Conservation (phyloP, 768 basidiomycete species). For the Cyclocybe cylindracea region DNA sequence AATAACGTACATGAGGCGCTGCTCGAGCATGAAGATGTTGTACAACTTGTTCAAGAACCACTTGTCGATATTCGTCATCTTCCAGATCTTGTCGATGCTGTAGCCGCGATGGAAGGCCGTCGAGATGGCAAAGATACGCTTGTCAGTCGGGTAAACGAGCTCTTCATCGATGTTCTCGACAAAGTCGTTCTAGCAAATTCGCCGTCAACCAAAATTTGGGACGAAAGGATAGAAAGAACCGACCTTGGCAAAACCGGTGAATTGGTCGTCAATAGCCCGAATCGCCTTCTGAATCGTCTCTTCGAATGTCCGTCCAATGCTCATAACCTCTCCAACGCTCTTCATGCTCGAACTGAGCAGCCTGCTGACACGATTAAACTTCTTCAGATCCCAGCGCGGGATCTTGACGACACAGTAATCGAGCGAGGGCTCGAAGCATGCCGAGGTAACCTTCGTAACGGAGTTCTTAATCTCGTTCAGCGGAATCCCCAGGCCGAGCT, state of each 20-base stretch:
- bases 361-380: conserved; percentile 93
- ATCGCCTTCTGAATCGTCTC: conserved; percentile 99
- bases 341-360: conserved; percentile 96
- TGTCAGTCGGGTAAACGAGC: conserved; percentile 92
- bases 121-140: conserved; percentile 95
- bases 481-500: conserved; percentile 95
- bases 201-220: conserved; percentile 1
- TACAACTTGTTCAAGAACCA: conserved; percentile 95
- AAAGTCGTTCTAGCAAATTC: conserved; percentile 66
- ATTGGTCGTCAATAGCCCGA: conserved; percentile 93
- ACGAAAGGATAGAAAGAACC: conserved; percentile 4
- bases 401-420: conserved; percentile 99
- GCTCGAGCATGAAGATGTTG: conserved; percentile 82
- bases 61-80: conserved; percentile 97
- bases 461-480: conserved; percentile 98
- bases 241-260: conserved; percentile 88
- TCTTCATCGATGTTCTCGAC: conserved; percentile 94
- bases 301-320: conserved; percentile 96
- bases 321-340: conserved; percentile 99
- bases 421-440: conserved; percentile 97
- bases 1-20: conserved; percentile 64
- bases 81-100: conserved; percentile 93
- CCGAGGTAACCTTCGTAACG: conserved; percentile 94
- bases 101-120: conserved; percentile 92
- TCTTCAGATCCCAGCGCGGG: conserved; percentile 98